Conservation (phyloP, 352 stramenopile species). For the Pythium coloratum region DNA sequence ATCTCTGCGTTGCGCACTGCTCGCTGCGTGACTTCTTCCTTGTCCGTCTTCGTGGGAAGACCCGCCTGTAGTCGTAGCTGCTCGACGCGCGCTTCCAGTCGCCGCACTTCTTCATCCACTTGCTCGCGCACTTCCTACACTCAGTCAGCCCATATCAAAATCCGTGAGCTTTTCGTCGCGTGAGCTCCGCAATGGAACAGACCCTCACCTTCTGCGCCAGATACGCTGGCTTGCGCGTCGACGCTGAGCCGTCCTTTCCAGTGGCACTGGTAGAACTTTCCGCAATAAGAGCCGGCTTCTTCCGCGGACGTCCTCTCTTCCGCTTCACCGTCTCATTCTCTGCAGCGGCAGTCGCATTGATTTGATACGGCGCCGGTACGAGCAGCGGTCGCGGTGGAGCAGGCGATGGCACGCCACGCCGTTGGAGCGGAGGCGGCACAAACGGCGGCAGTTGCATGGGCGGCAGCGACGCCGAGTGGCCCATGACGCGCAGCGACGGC, state of each 20-base stretch:
- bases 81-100: constrained; percentile 15
- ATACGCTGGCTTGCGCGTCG: constrained; percentile 5
- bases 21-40: background rate
- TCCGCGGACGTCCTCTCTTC: no score
- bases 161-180: no score
- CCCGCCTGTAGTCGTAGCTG: constrained; percentile 18
- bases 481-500: background rate
- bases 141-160: no score
- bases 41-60: constrained; percentile 8
- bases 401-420: no score
- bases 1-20: constrained; percentile 4
- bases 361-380: no score
- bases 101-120: constrained; percentile 12
- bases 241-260: no score
- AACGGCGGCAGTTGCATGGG: background rate
- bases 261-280: background rate
- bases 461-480: background rate
- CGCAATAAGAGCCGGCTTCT: background rate
- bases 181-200: no score
- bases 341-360: no score
- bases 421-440: no score
- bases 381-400: no score
- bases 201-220: constrained; percentile 4
- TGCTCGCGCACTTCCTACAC: constrained; percentile 18
- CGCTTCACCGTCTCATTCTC: no score